Evolutionary conservation across 352 stramenopile genomes (phyloP), one percentile per base, ranked within the genome.

Genomic region (Plasmopara viticola): DNA sequence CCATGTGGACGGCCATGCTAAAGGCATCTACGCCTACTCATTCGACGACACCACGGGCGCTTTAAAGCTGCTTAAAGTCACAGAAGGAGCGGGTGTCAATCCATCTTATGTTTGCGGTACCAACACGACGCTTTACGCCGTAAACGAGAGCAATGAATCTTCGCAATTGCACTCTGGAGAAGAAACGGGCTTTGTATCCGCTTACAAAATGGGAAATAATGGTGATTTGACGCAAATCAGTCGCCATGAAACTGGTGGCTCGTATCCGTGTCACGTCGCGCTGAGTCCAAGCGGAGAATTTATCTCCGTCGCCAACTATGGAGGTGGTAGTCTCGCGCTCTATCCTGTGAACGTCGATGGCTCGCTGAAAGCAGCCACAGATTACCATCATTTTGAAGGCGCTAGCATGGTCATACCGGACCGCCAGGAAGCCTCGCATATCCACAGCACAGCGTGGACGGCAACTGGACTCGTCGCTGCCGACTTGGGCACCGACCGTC

Each of bases 391-490:
- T 31, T 87, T 80, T 45, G 20, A 65, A 6, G 74, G 72, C 5
- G 51, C 58, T 13, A 86, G 71, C 39, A 38, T 69, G 15, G 79
- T 64, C 8, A 66, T 74, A 20, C 70, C 75, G 0, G 72, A 83
- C 37, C 78, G 80, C 31, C 83, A 90, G 54, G 79, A 93, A 35
- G 80, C 78, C 4, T 64, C 83, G 0, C 83, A 93, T 52, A 53
- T 88, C 39, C 83, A 93, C 65, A 90, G 79, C 52, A 78, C 76
- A 29, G 77, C 61, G n/a, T 93, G 79, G 80, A 65, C 73, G 10
- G 49, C 63, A 38, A 58, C 58, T 13, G 67, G 44, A 0, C 55
- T 89, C 12, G 52, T 87, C 2, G 78, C 67, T 5, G 68, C 78
- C 0, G 83, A 94, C 52, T 53, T 94, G 12, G 83, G 83, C 31